These are phyloP conservation scores for Salvia miltiorrhiza DNA, from an alignment of 257 asterid genomes.

Conservation along the genomic window DNA sequence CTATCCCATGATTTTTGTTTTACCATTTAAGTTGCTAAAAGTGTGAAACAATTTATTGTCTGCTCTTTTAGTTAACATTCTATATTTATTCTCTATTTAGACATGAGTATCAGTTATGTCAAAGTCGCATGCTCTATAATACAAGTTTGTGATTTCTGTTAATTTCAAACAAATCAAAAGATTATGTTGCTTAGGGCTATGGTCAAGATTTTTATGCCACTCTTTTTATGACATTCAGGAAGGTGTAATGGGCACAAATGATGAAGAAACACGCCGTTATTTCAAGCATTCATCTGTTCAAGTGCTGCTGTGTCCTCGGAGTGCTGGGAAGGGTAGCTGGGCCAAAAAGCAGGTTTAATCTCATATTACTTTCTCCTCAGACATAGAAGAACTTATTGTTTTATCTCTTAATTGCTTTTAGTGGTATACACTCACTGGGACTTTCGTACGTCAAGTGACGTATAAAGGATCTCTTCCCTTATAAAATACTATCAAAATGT, in stretches of 20 bases:
- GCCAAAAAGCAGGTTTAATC: constrained; percentile 43
- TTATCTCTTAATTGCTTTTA: not conserved
- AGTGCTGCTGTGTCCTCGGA: constrained; percentile 76
- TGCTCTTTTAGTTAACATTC: constrained; percentile 1
- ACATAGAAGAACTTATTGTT: not conserved
- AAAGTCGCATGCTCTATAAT: not conserved
- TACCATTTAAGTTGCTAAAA: not conserved
- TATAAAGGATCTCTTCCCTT: not conserved
- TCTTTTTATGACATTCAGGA: constrained; percentile 60
- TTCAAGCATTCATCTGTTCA: constrained; percentile 92
- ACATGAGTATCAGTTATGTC: not conserved
- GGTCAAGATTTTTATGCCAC: not conserved
- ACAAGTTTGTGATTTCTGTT: not conserved
- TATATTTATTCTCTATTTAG: too few relatives aligned
- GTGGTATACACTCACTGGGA: not conserved
- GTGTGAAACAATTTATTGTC: not conserved
- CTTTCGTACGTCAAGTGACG: not conserved
- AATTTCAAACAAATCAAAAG: not conserved
- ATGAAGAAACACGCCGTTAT: constrained; percentile 85
- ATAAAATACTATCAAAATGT: not conserved
- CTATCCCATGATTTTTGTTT: not conserved
- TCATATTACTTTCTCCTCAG: not conserved
- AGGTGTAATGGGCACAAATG: constrained; percentile 76
- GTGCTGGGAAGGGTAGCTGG: constrained; percentile 89
- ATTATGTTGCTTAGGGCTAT: not conserved